Evolutionary conservation across 495 filamentous ascomycete species (phyloP), one percentile per base, ranked within the genome.

Genomic region (Penicillium tannophilum): DNA sequence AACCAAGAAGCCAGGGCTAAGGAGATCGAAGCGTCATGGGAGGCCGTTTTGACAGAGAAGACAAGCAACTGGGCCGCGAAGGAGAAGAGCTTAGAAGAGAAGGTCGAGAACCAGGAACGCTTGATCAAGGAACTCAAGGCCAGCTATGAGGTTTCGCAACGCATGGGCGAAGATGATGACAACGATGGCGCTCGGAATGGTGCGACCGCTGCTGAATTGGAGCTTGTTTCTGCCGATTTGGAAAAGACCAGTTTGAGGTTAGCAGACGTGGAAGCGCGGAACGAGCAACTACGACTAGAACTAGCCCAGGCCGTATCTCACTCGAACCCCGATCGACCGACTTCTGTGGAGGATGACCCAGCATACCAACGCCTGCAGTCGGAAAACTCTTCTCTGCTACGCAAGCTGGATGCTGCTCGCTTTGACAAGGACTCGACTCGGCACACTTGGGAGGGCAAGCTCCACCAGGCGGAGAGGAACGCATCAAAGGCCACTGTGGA

Each of bases 1-100:
- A 84, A 79, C 31, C 80, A 92, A 45, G 91, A 97, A 62, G 70
- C 76, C 14, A 90, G 80, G 63, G 86, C 92, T 43, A 93, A 90
- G 70, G 93, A 96, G 60, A 86, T 96, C 23, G 94, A 98, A 72
- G 74, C 82, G 9, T 93, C 93, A 2, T 98, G 94, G 93, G 82
- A 87, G 9, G 91, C 90, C 17, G 93, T 97, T n/a, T 71, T 99
- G 33, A 84, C 87, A 33, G 94, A 99, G 79, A 97, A 97, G 76
- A 86, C 91, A 59, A 91, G 93, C 67, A 98, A 98, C 67, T 98
- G 94, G 94, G 85, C 89, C 57, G 89, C 93, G 31, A 98, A 96
- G 70, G 94, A 99, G 79, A 90, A 89, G 71, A 89, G 83, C 42
- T 76, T 97, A 42, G 91, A 94, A 65, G 93, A 97, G 62, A 97